These are phyloP conservation scores for Solanum aculeatissimum DNA, from an alignment of 305 asterid species.

Conservation along the genomic window DNA sequence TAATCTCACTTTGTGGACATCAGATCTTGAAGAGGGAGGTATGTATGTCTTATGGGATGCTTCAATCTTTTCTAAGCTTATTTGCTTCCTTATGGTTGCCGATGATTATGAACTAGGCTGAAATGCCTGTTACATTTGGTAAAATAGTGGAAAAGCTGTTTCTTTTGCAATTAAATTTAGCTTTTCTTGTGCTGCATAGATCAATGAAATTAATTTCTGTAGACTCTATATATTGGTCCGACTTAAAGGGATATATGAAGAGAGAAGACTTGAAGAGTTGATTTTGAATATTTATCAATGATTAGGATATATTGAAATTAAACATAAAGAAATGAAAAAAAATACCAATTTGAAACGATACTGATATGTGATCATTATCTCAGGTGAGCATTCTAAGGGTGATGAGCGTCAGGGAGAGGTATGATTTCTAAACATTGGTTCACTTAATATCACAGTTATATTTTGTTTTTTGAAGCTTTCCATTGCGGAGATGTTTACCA, in stretches of 20 bases:
- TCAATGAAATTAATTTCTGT: not conserved
- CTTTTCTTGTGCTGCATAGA: not conserved
- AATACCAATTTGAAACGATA: not conserved
- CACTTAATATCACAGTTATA: not conserved
- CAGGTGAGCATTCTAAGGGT: constrained; percentile 3
- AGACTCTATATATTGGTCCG: not conserved
- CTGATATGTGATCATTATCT: not conserved
- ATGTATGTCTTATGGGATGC: constrained; percentile 9
- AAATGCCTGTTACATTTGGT: not conserved
- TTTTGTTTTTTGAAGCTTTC: not conserved
- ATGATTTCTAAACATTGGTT: not conserved
- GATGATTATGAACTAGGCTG: not conserved
- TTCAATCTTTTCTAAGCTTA: not conserved
- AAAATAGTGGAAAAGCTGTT: not conserved
- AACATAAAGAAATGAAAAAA: not conserved
- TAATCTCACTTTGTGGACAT: constrained; percentile 74
- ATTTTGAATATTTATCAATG: not conserved
- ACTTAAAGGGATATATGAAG: not conserved
- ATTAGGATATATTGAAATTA: no score
- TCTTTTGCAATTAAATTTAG: not conserved
- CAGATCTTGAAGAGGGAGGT: constrained; percentile 72
- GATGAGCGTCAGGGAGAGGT: constrained; percentile 5
- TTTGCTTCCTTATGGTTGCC: not conserved
- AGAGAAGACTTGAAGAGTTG: not conserved
- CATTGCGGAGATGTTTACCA: not conserved